Evolutionary conservation across 2,329 filamentous ascomycete genomes (phyloP).

Genomic region (Neobulgaria alba): DNA sequence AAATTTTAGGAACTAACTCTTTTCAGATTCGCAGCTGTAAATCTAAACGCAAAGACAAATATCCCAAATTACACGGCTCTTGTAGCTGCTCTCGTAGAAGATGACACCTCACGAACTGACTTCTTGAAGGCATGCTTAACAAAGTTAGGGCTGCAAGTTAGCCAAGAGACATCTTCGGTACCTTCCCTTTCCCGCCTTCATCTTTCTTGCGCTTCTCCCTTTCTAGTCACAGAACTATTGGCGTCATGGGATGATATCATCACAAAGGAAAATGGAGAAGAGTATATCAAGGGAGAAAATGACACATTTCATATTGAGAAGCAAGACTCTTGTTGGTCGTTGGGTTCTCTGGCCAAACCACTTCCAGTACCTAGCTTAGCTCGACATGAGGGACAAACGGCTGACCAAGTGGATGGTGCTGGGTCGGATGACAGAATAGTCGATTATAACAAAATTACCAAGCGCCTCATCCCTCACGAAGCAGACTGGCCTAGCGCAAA

Average conservation of each 20-base stretch:
- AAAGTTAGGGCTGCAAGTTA: conserved; percentile 77
- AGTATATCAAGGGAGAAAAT: conserved; percentile 70
- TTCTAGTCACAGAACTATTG: conserved; percentile 60
- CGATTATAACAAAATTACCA: conserved; percentile 67
- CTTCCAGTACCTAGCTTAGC: conserved; percentile 31
- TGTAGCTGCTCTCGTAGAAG: conserved; percentile 56
- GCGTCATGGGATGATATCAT: conserved; percentile 59
- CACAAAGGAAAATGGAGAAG: conserved; percentile 53
- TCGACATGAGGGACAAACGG: conserved; percentile 7
- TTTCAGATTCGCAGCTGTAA: conserved; percentile 69
- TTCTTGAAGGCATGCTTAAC: conserved; percentile 74
- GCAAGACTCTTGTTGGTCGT: conserved; percentile 49
- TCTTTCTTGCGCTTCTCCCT: conserved; percentile 60
- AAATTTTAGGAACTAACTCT: background rate
- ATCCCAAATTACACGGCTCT: conserved; percentile 63
- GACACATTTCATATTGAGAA: conserved; percentile 77
- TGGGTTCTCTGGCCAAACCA: conserved; percentile 45
- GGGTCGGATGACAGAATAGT: conserved; percentile 48
- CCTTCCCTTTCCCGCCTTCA: conserved; percentile 78
- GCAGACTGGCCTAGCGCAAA: conserved; percentile 56
- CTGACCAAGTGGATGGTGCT: conserved; percentile 31
- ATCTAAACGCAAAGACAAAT: conserved; percentile 60
- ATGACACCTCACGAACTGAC: conserved; percentile 59
- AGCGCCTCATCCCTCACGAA: conserved; percentile 67
- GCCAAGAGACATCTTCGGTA: conserved; percentile 56